These are phyloP conservation scores for Trichoderma lentiforme DNA, from an alignment of 2,329 filamentous ascomycete genomes.

Conservation along the genomic window DNA sequence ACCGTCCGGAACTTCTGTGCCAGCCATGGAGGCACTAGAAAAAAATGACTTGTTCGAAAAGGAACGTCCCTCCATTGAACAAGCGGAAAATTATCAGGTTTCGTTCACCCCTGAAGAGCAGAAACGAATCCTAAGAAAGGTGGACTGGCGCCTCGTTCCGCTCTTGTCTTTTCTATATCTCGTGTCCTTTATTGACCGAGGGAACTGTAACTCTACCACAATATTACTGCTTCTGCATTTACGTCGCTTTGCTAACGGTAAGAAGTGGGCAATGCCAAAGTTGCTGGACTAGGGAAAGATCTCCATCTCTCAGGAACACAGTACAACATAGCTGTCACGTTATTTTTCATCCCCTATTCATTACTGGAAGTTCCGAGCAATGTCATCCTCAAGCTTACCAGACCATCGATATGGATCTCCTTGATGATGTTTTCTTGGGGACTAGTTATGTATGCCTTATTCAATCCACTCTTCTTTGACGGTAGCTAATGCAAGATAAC, in stretches of 20 bases:
- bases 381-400: slow-evolving; percentile 18
- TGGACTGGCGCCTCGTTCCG: not conserved
- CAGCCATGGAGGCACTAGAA: not conserved
- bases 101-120: not conserved
- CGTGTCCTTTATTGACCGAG: not conserved
- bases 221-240: not conserved
- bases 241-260: not conserved
- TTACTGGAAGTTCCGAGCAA: not conserved
- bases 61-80: not conserved
- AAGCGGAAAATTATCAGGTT: not conserved
- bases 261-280: slow-evolving; percentile 22
- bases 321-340: slow-evolving; percentile 25
- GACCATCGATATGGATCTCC: slow-evolving; percentile 1
- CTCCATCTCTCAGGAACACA: slow-evolving; percentile 22
- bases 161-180: not conserved
- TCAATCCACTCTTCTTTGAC: not conserved
- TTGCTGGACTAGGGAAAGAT: slow-evolving; percentile 24
- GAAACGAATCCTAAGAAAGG: not conserved
- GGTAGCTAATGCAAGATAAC: slow-evolving; percentile 30
- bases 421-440: slow-evolving; percentile 13
- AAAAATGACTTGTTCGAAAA: not conserved
- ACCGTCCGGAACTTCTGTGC: not conserved
- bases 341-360: slow-evolving; percentile 25
- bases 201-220: not conserved
- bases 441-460: not conserved